Percentiles rank a stretch among this genome's conserved stretches.
Evolutionary conservation across 352 stramenopile genomes (phyloP).

Genomic region (Phytophthora sansomeana): DNA sequence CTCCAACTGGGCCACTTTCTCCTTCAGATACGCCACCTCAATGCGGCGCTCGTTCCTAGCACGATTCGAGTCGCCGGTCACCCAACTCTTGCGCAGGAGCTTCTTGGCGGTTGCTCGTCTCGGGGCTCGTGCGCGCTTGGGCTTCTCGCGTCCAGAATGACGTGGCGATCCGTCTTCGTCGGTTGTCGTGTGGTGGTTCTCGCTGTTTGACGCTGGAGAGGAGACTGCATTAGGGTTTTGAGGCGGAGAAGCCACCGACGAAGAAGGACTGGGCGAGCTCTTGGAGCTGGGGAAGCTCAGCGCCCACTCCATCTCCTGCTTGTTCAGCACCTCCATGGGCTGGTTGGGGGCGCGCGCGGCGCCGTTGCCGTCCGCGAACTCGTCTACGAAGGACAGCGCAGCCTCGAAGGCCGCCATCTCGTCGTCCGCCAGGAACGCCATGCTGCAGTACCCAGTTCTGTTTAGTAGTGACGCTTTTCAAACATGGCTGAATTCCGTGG

Average conservation of each 20-base stretch:
- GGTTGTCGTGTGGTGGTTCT: conserved; percentile 35
- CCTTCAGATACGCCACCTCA: conserved; percentile 49
- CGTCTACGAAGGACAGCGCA: conserved; percentile 45
- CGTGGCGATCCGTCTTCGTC: conserved; percentile 36
- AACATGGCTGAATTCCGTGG: conserved; percentile 17
- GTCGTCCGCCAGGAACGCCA: conserved; percentile 43
- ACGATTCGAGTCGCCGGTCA: conserved; percentile 42
- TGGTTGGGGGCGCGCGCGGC: background rate
- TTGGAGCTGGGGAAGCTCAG: conserved; percentile 11
- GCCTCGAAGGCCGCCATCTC: conserved; percentile 45
- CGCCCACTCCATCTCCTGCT: conserved; percentile 39
- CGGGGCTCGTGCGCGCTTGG: conserved; percentile 27
- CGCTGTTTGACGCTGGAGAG: conserved; percentile 30
- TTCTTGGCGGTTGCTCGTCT: conserved; percentile 40
- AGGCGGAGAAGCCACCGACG: conserved; percentile 20
- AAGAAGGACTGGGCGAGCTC: conserved; percentile 22
- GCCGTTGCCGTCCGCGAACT: conserved; percentile 22
- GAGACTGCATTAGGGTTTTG: conserved; percentile 14
- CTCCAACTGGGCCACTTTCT: conserved; percentile 50
- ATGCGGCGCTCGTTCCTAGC: conserved; percentile 50
- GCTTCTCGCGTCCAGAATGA: conserved; percentile 16
- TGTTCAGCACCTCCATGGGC: conserved; percentile 24
- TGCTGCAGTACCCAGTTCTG: background rate
- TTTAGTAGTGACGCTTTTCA: conserved; percentile 12
- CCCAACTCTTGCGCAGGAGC: conserved; percentile 42